These are phyloP conservation scores for Ustilago tritici DNA, from an alignment of 1,284 basidiomycete species.

Conservation along the genomic window DNA sequence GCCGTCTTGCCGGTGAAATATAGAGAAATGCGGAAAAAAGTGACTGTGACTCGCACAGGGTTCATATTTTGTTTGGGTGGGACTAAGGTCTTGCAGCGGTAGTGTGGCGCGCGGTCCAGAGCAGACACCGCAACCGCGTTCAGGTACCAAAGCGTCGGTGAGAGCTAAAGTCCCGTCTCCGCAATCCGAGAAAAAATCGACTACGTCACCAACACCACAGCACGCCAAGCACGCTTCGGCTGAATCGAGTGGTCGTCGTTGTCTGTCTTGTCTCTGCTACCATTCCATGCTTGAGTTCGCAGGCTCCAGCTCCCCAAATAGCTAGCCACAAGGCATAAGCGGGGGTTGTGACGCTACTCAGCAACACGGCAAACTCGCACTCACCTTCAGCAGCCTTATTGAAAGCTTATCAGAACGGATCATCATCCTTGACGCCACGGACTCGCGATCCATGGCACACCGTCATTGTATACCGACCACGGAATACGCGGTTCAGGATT, in stretches of 20 bases:
- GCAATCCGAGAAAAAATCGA: conserved; percentile 14
- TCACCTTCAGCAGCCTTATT: neutral
- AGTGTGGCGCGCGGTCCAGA: neutral
- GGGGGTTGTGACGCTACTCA: conserved; percentile 28
- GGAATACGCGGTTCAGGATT: neutral
- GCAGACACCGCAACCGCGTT: neutral
- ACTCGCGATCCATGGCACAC: no score
- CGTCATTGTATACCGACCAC: neutral
- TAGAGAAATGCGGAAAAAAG: conserved; percentile 7
- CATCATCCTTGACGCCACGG: neutral
- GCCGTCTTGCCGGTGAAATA: neutral
- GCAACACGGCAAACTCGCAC: conserved; percentile 2
- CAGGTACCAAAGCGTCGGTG: neutral
- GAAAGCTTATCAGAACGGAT: neutral
- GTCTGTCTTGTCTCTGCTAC: conserved; percentile 9
- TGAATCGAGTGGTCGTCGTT: neutral
- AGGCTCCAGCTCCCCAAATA: conserved; percentile 29
- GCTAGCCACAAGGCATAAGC: conserved; percentile 36
- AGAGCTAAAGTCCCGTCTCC: neutral
- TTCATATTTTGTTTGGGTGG: conserved; percentile 1
- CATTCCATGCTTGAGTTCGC: conserved; percentile 26
- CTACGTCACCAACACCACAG: neutral
- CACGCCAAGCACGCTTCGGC: conserved; percentile 2
- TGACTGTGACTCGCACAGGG: neutral
- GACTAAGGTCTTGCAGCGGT: neutral